Base-by-base conservation (phyloP, 805 yeast genomes). In the Wickerhamiella brachini region DNA sequence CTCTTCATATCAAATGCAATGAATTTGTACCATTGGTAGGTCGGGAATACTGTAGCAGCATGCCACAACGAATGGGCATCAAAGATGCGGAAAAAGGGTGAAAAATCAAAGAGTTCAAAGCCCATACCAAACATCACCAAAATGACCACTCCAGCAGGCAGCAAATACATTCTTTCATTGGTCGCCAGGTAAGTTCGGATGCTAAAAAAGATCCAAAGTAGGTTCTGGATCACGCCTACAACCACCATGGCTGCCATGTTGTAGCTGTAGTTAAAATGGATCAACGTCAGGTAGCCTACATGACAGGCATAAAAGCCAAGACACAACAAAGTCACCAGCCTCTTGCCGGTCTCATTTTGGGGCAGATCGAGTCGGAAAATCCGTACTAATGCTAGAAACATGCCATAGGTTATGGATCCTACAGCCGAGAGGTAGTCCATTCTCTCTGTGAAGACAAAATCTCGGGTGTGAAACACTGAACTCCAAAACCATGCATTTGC, bases 1-100 rank as follows among this genome's bases (percentile, higher is more conserved):
- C 18, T 17, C 8, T 44, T 24, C 50, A 66, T 39, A 51, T 71
- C 74, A 45, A 52, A 50, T 31, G 48, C 47, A 66, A 71, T 65
- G 66, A 73, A 74, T 51, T 75, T 77, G 64, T 83, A 89, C 78
- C 95, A 78, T 54, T 77, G 75, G 52, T 77, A 68, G 0, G 90
- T 79, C 0, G 97, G 97, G 61, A 86, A 65, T 1, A 89, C 80
- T 0, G 98, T 93, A 20, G 85, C 77, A 24, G 84, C 73, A 64
- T 93, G 98, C 98, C 98, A 93, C 41, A 90, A 61, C 0, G 96
- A 79, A 66, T 93, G 98, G 0, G 96, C 95, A 67, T 93, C 98
- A 0, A 93, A 59, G 41, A 85, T 72, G 57, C 75, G 83, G 48
- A 60, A 68, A 39, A 83, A 63, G 15, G 85, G 93, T 4, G 94